Percentiles rank a stretch among this genome's conserved stretches.
phyloP scores from a whole-genome alignment of 2,329 filamentous ascomycete species.

The Fusarium dlaminii region DNA sequence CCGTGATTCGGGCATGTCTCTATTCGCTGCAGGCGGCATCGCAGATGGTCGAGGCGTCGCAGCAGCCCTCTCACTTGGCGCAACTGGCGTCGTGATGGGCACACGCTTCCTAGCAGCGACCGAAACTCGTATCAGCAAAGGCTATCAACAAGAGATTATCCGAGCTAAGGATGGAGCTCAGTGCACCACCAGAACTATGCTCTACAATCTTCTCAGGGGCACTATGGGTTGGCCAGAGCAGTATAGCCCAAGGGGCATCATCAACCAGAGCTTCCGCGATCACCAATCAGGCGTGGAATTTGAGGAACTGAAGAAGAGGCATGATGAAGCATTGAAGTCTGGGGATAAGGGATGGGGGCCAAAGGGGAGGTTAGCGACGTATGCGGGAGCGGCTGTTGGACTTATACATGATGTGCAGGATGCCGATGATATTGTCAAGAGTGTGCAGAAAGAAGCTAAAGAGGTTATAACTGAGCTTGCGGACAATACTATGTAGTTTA shows the following conservation, averaged over 20 bases:
- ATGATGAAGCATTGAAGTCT: constrained; percentile 47
- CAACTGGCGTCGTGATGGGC: constrained; percentile 66
- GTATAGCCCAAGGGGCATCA: constrained; percentile 52
- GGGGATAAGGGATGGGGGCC: constrained; percentile 59
- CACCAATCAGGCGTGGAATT: constrained; percentile 51
- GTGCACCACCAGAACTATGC: constrained; percentile 52
- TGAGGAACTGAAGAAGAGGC: constrained; percentile 54
- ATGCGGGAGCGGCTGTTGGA: constrained; percentile 58
- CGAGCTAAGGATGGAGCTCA: constrained; percentile 52
- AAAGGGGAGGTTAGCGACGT: constrained; percentile 59
- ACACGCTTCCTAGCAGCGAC: constrained; percentile 68
- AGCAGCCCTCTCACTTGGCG: constrained; percentile 61
- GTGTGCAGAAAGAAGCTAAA: constrained; percentile 43
- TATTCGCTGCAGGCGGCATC: constrained; percentile 64
- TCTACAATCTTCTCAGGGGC: constrained; percentile 57
- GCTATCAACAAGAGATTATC: constrained; percentile 55
- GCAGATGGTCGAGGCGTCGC: constrained; percentile 61
- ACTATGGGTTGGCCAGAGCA: constrained; percentile 52
- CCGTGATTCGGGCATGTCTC: constrained; percentile 47
- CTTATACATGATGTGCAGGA: constrained; percentile 52
- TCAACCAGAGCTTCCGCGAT: constrained; percentile 52
- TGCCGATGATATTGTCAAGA: constrained; percentile 52
- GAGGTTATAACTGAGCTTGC: constrained; percentile 2
- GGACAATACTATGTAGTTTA: not conserved
- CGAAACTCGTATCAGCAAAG: constrained; percentile 52